Base-by-base conservation (phyloP, 2,329 filamentous ascomycete genomes). In the Phaeophleospora eucalypticola region DNA sequence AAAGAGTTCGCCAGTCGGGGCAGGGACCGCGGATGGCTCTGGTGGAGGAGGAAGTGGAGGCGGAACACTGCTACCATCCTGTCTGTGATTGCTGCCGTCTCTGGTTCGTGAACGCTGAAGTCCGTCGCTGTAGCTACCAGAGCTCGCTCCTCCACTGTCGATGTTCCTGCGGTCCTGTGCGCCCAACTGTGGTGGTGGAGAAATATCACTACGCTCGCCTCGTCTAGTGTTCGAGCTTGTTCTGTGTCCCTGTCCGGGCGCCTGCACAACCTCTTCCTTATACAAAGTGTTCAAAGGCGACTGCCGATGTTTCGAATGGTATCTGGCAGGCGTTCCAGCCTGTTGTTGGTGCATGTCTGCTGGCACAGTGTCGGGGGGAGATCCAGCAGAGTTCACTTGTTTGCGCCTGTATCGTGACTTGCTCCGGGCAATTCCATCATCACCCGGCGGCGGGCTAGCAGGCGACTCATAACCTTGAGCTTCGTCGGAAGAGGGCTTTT, bases 351-450 rank as follows among this genome's bases (percentile, higher is more conserved):
- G 41, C 37, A 52, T 49, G 14, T 46, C 27, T 32, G 38, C 45
- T 18, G 41, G 34, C 21, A 29, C 27, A 21, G 41, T 44, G n/a
- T 47, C 47, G 33, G 52, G 37, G n/a, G 53, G 36, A 10, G 41
- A 36, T 8, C 29, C 33, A 19, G 49, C 36, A 33, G 45, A 9
- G 32, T 46, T 39, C 20, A 38, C 44, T 43, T 48, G 50, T 49
- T 63, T 63, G 32, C 58, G 54, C 19, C 50, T 58, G 41, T 65
- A 65, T 14, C 62, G 54, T n/a, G 62, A 64, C 43, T 58, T 59
- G 51, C 58, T 63, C 32, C 61, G 55, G 29, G 45, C 49, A 18
- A 64, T 21, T 4, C 49, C 47, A 12, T 56, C 58, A 36, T 58
- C 56, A 21, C 47, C 48, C 20, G 50, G 41, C 6, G 54, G 46